These are phyloP conservation scores for Geotrichum europaeum DNA, from an alignment of 1,139 yeast species.

Conservation along the genomic window DNA sequence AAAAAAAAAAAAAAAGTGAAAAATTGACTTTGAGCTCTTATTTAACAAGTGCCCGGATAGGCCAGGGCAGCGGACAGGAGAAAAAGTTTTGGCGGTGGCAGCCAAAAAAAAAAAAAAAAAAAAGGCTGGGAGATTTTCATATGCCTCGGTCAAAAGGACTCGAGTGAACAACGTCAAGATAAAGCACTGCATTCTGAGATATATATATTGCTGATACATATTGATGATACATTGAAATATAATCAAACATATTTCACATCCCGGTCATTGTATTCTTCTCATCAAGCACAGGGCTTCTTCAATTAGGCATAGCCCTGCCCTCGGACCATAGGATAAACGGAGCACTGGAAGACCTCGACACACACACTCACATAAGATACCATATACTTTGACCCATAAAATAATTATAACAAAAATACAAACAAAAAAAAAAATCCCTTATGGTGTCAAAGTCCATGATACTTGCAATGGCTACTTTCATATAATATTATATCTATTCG, in stretches of 20 bases:
- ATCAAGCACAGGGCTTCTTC: neutral
- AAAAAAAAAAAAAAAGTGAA: neutral
- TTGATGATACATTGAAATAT: too few species aligned
- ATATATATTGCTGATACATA: too few species aligned
- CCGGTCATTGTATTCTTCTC: neutral
- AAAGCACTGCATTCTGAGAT: neutral
- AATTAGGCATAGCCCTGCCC: neutral
- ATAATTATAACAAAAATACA: neutral
- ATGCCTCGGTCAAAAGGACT: neutral
- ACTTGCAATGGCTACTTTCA: neutral
- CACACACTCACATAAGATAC: neutral
- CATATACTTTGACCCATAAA: neutral
- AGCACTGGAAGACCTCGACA: neutral
- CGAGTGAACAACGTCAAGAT: neutral
- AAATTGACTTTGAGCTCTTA: neutral
- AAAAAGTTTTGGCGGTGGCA: conserved; percentile 8
- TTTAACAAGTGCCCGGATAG: neutral
- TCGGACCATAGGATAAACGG: neutral
- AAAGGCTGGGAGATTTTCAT: neutral
- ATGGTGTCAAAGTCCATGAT: too few species aligned
- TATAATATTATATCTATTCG: neutral
- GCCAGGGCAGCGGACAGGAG: neutral
- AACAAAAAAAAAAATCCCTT: neutral
- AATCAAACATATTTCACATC: too few species aligned
- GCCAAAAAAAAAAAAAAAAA: neutral